These are phyloP conservation scores for Diutina siamensis DNA, from an alignment of 1,139 yeast genomes.

Conservation along the genomic window DNA sequence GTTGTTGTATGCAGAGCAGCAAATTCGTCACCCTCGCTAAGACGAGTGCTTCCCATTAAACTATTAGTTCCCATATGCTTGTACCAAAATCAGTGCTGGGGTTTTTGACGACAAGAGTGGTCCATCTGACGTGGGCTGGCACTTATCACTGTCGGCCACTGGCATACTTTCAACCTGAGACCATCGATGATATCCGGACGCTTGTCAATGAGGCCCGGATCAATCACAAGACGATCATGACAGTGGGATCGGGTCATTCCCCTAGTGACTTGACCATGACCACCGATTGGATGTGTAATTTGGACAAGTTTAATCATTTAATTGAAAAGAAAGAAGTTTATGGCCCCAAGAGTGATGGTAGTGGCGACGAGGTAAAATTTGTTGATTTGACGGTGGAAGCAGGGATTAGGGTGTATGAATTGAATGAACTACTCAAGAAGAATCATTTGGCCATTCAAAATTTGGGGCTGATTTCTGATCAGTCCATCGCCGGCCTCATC, in stretches of 20 bases:
- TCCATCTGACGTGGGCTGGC: conserved; percentile 84
- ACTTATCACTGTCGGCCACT: conserved; percentile 72
- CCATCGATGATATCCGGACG: conserved; percentile 48
- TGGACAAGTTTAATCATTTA: conserved; percentile 61
- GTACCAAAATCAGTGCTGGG: conserved; percentile 16
- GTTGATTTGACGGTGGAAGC: conserved; percentile 92
- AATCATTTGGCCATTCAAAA: conserved; percentile 77
- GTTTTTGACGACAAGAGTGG: conserved; percentile 25
- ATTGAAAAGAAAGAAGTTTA: conserved; percentile 27
- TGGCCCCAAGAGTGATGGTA: conserved; percentile 26
- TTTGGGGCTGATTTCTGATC: conserved; percentile 89
- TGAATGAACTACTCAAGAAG: conserved; percentile 54
- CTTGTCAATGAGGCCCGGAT: conserved; percentile 57
- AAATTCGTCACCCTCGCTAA: too few relatives aligned
- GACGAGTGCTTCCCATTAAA: too few relatives aligned
- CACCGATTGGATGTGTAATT: conserved; percentile 74
- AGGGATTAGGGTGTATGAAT: conserved; percentile 71
- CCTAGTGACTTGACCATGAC: conserved; percentile 91
- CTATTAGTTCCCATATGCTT: too few relatives aligned
- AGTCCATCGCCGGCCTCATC: conserved; percentile 85
- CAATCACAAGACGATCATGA: conserved; percentile 56
- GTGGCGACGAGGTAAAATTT: conserved; percentile 39
- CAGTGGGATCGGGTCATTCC: conserved; percentile 92
- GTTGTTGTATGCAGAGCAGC: too few relatives aligned
- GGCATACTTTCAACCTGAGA: conserved; percentile 65